Evolutionary conservation across 2,329 filamentous ascomycete genomes (phyloP).

Genomic region (Ilyonectria robusta): DNA sequence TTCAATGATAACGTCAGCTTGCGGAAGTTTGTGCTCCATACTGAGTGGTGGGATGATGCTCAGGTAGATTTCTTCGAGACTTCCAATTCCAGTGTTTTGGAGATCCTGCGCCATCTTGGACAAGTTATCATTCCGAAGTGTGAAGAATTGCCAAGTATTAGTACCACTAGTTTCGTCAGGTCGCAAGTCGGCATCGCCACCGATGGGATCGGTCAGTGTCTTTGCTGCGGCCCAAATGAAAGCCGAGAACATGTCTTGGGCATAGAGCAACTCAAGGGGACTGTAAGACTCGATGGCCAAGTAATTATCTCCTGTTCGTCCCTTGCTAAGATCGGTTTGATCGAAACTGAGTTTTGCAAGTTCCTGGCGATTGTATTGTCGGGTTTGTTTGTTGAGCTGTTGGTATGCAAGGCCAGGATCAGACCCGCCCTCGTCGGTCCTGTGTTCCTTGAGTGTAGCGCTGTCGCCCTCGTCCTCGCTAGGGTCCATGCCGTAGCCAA

Average conservation of each 20-base stretch:
- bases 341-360: background rate
- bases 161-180: background rate
- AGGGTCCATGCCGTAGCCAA: background rate
- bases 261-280: conserved; percentile 34
- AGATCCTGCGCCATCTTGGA: conserved; percentile 40
- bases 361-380: background rate
- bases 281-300: conserved; percentile 28
- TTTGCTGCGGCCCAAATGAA: conserved; percentile 48
- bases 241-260: conserved; percentile 47
- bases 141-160: conserved; percentile 36
- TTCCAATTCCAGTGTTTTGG: conserved; percentile 31
- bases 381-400: background rate
- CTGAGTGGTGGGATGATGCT: conserved; percentile 11
- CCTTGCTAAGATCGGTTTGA: background rate
- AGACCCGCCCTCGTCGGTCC: background rate
- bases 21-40: background rate
- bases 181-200: background rate
- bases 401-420: background rate
- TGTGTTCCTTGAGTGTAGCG: background rate
- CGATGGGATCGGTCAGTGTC: conserved; percentile 16
- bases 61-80: background rate
- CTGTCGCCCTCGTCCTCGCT: background rate
- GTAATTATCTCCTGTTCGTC: background rate
- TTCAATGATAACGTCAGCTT: conserved; percentile 23
- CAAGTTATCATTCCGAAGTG: conserved; percentile 35